Evolutionary conservation across 164 flowering plant genomes (phyloP).

Genomic region (Magnolia changhungtana): DNA sequence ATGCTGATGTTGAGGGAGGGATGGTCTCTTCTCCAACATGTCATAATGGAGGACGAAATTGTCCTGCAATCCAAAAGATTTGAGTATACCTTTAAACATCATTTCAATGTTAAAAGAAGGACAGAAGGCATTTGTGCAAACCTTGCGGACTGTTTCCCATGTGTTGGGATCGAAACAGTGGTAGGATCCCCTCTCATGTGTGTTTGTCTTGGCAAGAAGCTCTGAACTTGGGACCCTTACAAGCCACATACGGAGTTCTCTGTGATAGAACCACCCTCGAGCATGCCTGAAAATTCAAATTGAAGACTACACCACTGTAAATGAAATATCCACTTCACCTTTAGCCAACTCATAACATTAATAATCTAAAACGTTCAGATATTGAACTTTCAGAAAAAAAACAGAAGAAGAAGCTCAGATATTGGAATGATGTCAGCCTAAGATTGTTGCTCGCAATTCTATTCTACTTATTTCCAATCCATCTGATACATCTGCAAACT

Average conservation of each 20-base stretch:
- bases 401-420: too few species aligned
- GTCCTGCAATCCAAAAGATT: slow-evolving; percentile 30
- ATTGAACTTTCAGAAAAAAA: too few species aligned
- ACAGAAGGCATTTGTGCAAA: slow-evolving; percentile 2
- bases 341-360: too few species aligned
- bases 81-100: not conserved
- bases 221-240: slow-evolving; percentile 23
- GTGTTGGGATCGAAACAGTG: slow-evolving; percentile 39
- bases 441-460: too few species aligned
- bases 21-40: slow-evolving; percentile 36
- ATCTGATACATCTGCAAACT: too few species aligned
- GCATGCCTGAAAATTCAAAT: slow-evolving; percentile 21
- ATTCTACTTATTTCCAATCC: too few species aligned
- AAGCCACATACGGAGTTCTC: slow-evolving; percentile 33
- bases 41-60: slow-evolving; percentile 38
- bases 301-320: not conserved
- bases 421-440: too few species aligned
- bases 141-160: slow-evolving; percentile 40
- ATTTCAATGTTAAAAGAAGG: not conserved
- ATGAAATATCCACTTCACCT: not conserved
- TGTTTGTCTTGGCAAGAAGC: slow-evolving; percentile 31
- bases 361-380: too few species aligned
- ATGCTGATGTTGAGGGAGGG: slow-evolving; percentile 28
- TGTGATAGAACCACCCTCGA: slow-evolving; percentile 47
- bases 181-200: slow-evolving; percentile 43